A percentile compares a stretch with the other conserved stretches of the same genome.
These are phyloP conservation scores for Mycena sp. DNA, from an alignment of 1,284 basidiomycete species.

Conservation along the genomic window DNA sequence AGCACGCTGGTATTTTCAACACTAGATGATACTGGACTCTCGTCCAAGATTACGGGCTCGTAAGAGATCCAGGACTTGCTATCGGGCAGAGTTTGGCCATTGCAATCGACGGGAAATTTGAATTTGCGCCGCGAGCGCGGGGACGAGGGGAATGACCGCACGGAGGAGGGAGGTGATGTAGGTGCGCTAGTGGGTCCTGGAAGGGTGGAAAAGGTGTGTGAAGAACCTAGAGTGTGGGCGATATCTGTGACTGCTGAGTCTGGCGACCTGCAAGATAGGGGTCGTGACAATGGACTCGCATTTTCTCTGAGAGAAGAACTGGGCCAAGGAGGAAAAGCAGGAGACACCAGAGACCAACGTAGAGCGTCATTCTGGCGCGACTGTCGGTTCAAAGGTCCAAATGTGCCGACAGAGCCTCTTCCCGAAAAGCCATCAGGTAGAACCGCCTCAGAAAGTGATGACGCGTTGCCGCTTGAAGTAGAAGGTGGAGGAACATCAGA, in stretches of 20 bases:
- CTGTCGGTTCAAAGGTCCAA: conserved; percentile 21
- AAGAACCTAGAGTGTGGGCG: neutral
- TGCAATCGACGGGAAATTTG: conserved; percentile 23
- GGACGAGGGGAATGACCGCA: conserved; percentile 9
- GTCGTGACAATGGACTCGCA: no score
- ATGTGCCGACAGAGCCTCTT: conserved; percentile 24
- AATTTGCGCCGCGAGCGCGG: conserved; percentile 18
- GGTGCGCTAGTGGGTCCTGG: neutral
- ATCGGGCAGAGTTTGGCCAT: conserved; percentile 8
- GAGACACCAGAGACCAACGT: neutral
- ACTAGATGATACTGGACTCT: neutral
- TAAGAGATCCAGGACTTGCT: conserved; percentile 20
- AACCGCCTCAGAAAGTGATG: no score
- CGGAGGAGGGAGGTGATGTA: conserved; percentile 12
- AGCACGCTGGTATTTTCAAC: neutral
- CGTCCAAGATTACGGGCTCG: neutral
- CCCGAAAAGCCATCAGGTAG: neutral
- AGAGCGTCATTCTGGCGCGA: neutral
- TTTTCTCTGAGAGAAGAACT: no score
- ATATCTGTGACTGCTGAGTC: neutral
- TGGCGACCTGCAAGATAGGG: no score
- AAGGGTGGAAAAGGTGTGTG: conserved; percentile 5
- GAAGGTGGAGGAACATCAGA: no score
- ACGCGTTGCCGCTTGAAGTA: no score
- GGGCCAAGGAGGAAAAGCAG: conserved; percentile 5